Evolutionary conservation across 306 rosid species (phyloP), one percentile per base, ranked within the genome.

Genomic region (Pueraria montana): DNA sequence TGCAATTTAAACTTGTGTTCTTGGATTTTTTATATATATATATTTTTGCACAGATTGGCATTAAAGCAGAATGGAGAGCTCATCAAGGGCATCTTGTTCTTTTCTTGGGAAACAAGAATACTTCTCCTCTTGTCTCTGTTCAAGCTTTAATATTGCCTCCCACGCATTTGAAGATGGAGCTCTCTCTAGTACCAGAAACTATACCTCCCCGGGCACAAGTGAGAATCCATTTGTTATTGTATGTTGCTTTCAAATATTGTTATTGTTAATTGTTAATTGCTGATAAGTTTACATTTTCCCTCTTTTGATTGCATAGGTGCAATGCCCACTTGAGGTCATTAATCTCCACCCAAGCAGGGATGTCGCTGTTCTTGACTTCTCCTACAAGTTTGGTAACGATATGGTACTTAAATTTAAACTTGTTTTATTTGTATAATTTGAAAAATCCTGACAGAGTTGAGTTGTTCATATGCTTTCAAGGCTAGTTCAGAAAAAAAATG

Each of bases 141-240:
- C 94, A 96, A 79, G 99, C 98, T 82, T 75, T 90, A 77, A 91
- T 96, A 80, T 88, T 94, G 86, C 93, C 99, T 81, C 98, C 99
- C 20, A 58, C 93, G 9, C 92, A 96, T 91, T 92, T 96, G 66
- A 96, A 91, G 88, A 86, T 91, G 78, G 99, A 92, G 87, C 92
- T 94, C 76, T 96, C 99, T 38, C 82, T 91, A 77, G 99, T 96
- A 62, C 99, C 99, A 16, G 99, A 96, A 18, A 96, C 95, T 76
- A 96, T 94, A 74, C 99, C 99, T 79, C 99, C 99, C n/a, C 89
- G 99, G 63, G 98, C 99, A 69, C 98, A 96, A 91, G 99, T 94
- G 86, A 83, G 82, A 68, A 59, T 72, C 71, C 71, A 65, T 32
- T 55, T 80, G 32, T 63, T 79, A 42, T 21, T 23, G 40, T 72